phyloP scores from a whole-genome alignment of 1,139 yeast genomes.

The Scheffersomyces quercinus region DNA sequence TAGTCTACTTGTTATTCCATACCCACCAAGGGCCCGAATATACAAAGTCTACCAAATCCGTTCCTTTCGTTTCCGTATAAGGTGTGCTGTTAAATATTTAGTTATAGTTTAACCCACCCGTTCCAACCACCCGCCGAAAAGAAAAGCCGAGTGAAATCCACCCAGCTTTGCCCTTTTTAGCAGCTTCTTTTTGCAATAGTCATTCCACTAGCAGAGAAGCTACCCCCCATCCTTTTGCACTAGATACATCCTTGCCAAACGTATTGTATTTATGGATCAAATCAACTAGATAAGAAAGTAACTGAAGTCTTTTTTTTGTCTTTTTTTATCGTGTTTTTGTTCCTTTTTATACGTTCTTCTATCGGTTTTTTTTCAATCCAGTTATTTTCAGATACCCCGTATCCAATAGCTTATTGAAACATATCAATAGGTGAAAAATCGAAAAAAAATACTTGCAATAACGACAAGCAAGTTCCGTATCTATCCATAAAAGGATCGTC shows the following conservation, averaged over 20 bases:
- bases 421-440: no score
- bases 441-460: no score
- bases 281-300: conserved; percentile 2
- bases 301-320: conserved; percentile 2
- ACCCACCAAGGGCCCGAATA: no score
- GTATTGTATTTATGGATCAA: conserved; percentile 2
- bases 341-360: background rate
- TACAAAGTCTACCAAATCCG: no score
- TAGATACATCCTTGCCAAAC: no score
- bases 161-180: background rate
- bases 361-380: conserved; percentile 1
- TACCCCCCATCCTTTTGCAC: no score
- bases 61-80: no score
- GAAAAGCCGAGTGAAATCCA: background rate
- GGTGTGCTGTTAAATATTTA: conserved; percentile 3
- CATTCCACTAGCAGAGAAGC: no score
- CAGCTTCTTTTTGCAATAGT: no score
- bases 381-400: background rate
- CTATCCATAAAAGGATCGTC: background rate
- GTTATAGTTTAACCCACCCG: conserved; percentile 2
- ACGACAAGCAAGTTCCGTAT: no score
- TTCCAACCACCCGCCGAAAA: background rate
- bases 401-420: no score
- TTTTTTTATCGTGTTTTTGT: conserved; percentile 1
- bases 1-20: no score